Evolutionary conservation across 257 asterid genomes (phyloP), one percentile per base, ranked within the genome.

Genomic region (Solanum etuberosum): DNA sequence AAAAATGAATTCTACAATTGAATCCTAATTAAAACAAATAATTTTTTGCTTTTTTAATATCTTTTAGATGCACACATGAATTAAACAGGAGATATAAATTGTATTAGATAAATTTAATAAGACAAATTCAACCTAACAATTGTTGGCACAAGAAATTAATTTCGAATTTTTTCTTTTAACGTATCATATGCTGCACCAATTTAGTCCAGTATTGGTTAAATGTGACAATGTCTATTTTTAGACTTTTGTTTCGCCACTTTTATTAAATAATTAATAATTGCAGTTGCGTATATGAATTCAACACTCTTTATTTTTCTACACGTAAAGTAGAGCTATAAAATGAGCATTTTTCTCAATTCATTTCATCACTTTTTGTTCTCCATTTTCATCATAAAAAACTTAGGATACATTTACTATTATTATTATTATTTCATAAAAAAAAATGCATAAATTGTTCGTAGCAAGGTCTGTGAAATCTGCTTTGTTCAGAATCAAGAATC

Each of bases 401-500:
- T 25, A 11, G 34, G 8, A 25, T 63, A 14, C 14, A 13, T 6
- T 7, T 2, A 37, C 7, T 9, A 10, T 15, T 35, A 9, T 35
- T 37, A 20, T 73, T 37, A 20, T 21, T 74, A 74, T 35, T 74
- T 6, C 31, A 35, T 21, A 1, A 46, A n/a, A 85, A 43, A 89
- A 84, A 89, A 96, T 94, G 99, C 93, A 94, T 72, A 94, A 88
- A 70, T 87, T 93, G 76, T 91, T 93, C 84, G 92, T 93, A 84
- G 87, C n/a, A 76, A 94, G 92, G 93, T 92, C 93, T 85, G 83
- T 90, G 38, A 89, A 94, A 29, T 89, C 91, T 90, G 91, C 92
- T 1, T 87, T 93, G 83, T 83, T 92, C 83, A 89, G 83, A 63
- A 92, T 70, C 67, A 86, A 54, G 67, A 73, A 71, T 63, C 89